Evolutionary conservation across 805 yeast species (phyloP).

Genomic region (Ogataea allantospora): DNA sequence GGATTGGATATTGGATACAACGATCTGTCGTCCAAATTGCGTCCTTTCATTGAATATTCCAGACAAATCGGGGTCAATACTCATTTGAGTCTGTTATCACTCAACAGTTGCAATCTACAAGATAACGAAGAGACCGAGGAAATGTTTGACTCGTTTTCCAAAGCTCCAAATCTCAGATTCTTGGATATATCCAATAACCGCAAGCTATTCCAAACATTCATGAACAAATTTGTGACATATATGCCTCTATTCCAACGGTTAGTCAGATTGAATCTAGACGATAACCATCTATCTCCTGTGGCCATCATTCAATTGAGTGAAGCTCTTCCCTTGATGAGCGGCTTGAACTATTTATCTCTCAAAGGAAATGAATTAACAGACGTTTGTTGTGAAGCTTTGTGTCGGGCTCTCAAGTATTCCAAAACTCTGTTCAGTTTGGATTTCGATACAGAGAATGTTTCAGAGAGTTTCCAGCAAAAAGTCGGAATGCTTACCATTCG

Average conservation of each 20-base stretch:
- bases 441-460: slow-evolving; percentile 59
- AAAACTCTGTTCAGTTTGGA: slow-evolving; percentile 66
- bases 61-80: slow-evolving; percentile 13
- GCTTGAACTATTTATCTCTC: slow-evolving; percentile 66
- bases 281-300: slow-evolving; percentile 55
- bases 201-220: slow-evolving; percentile 60
- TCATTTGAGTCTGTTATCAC: slow-evolving; percentile 50
- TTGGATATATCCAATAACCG: slow-evolving; percentile 75
- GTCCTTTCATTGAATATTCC: slow-evolving; percentile 38
- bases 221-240: slow-evolving; percentile 55
- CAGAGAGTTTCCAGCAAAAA: slow-evolving; percentile 62
- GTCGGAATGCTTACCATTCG: slow-evolving; percentile 79
- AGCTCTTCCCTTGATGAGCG: slow-evolving; percentile 64
- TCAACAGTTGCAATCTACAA: slow-evolving; percentile 60
- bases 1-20: slow-evolving; percentile 88
- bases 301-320: slow-evolving; percentile 62
- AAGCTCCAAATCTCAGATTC: slow-evolving; percentile 59
- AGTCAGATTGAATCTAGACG: slow-evolving; percentile 68
- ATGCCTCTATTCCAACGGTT: slow-evolving; percentile 68
- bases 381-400: slow-evolving; percentile 60
- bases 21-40: slow-evolving; percentile 47
- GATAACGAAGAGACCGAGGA: slow-evolving; percentile 50
- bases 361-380: slow-evolving; percentile 61
- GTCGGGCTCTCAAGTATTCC: slow-evolving; percentile 67
- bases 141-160: slow-evolving; percentile 50